Evolutionary conservation across 495 filamentous ascomycete species (phyloP).

Genomic region (Tuber umbilicatum): DNA sequence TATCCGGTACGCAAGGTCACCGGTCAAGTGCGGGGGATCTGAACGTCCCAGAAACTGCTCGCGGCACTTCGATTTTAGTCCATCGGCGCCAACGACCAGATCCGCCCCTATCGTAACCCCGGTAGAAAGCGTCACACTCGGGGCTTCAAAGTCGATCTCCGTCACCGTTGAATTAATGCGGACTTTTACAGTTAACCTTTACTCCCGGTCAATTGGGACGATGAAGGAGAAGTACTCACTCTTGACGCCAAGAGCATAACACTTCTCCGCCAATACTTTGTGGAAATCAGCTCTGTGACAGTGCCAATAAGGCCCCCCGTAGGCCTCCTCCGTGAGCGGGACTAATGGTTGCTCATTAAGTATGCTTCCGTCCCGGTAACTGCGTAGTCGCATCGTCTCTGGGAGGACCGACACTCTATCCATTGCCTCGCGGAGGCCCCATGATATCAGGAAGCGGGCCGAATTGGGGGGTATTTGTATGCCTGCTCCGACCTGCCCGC

Average conservation of each 20-base stretch:
- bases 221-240: conserved; percentile 13
- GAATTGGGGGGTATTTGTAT: conserved; percentile 48
- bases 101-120: conserved; percentile 47
- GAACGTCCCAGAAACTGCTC: conserved; percentile 46
- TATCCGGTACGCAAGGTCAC: conserved; percentile 59
- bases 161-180: conserved; percentile 43
- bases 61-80: conserved; percentile 51
- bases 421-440: conserved; percentile 34
- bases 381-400: conserved; percentile 27
- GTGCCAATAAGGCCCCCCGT: conserved; percentile 48
- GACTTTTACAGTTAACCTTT: conserved; percentile 20
- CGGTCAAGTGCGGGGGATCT: conserved; percentile 49
- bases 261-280: conserved; percentile 45
- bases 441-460: conserved; percentile 41
- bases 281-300: conserved; percentile 51
- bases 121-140: conserved; percentile 43
- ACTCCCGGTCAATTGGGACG: neutral
- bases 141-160: conserved; percentile 44
- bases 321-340: conserved; percentile 44
- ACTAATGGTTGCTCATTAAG: conserved; percentile 40
- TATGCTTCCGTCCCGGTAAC: conserved; percentile 42
- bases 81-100: conserved; percentile 53
- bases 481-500: conserved; percentile 46
- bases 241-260: conserved; percentile 45
- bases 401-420: conserved; percentile 26